Evolutionary conservation across 108 stramenopile genomes (phyloP), one percentile per base, ranked within the genome.

Genomic region (Skeletonema costatum): DNA sequence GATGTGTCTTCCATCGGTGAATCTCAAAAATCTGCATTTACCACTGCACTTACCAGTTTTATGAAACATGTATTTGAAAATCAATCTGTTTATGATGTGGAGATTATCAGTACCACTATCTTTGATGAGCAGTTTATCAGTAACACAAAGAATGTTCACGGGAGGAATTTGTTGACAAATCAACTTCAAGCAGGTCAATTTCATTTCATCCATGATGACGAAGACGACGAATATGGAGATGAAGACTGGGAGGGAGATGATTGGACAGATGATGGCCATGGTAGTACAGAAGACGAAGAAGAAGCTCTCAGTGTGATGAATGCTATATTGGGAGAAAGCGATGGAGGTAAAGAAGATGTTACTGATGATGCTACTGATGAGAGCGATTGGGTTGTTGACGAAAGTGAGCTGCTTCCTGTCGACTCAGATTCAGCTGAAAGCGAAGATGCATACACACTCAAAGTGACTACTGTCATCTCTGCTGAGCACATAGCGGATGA

Each of bases 11-110:
- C 61, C 3, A 68, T 81, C 70, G 62, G 71, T 33, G 35, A 56
- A 2, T 51, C 29, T 16, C 68, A 64, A 29, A 44, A 69, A 31
- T 33, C 51, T 41, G 2, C 41, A 0, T 75, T 70, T 35, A 35
- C 74, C 44, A 44, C 61, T 46, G 65, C 80, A 21, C 66, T 70
- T 30, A 21, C 53, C 44, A 39, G 9, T 3, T 81, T 81, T 62
- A 56, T 81, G 1, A 50, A 71, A 17, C 68, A 81, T 62, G 65
- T 81, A 60, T 75, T 81, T 13, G 59, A 71, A 32, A 70, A 63
- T n/a, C 80, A 81, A 58, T 42, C 74, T n/a, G 74, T 71, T 8
- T 81, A 75, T 41, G 46, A 81, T 13, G 64, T 81, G 16, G 58
- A 75, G 13, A 70, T 81, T 48, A 31, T 75, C 46, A 46, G 46